Base-by-base conservation (phyloP, 352 stramenopile species). In the Poterioochromonas sp. region DNA sequence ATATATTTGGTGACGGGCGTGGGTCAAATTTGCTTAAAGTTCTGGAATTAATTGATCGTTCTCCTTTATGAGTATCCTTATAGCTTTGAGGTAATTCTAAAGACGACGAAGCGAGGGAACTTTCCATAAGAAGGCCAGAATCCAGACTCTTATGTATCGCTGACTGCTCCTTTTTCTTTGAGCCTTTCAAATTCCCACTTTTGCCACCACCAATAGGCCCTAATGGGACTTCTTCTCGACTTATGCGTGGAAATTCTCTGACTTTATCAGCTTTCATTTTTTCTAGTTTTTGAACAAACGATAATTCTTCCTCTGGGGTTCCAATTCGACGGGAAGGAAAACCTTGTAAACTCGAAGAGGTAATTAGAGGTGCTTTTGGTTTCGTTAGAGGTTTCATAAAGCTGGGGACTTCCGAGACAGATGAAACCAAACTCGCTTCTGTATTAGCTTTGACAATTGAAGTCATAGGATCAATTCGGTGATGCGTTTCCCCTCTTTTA, bases 401-500 rank as follows among this genome's bases (percentile, higher is more conserved):
- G 29, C 34, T 68, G 5, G 5, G 5, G 12, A 26, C 58, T 18
- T 8, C 12, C 12, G 58, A 15, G 11, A 18, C 11, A 39, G 58
- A 12, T 37, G 34, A 12, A 32, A 26, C 26, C 5, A 35, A 32
- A 20, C 8, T 8, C 29, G 58, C 12, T 40, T 12, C 12, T 39
- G 34, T 11, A 32, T 15, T 15, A 12, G 34, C 34, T 26, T 12
- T n/a, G 11, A 3, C 32, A 41, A 43, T 71, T 29, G 11, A 26
- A 47, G 39, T 43, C 3, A 71, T 71, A 8, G 29, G 47, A 0
- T 83, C 78, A 35, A 84, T 47, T 39, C 81, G 39, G 0, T 71
- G 41, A 60, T 84, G 81, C 32, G 39, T 73, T 32, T 70, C 32
- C 1, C 81, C 81, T 8, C 29, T n/a, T 32, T 80, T 79, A 53